phyloP scores from a whole-genome alignment of 768 basidiomycete genomes.

The Boletus speciosus region DNA sequence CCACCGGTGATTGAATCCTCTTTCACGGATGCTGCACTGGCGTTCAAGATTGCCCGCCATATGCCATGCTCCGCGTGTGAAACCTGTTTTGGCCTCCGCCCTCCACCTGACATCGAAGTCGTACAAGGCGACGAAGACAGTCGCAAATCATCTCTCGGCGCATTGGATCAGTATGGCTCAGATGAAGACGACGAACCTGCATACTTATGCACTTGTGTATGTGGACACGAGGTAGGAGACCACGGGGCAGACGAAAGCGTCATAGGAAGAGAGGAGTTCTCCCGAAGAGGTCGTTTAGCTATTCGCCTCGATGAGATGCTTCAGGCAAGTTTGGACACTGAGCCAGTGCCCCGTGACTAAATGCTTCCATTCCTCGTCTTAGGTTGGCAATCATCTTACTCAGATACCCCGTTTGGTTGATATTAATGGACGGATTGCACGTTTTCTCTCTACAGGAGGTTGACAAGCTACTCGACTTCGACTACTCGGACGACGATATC shows the following conservation, averaged over 20 bases:
- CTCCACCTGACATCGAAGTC: conserved; percentile 55
- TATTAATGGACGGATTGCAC: conserved; percentile 13
- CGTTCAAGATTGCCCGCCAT: conserved; percentile 83
- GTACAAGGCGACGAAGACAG: conserved; percentile 47
- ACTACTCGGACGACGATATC: conserved; percentile 69
- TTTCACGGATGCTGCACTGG: conserved; percentile 47
- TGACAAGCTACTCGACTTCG: conserved; percentile 75
- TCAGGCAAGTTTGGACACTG: conserved; percentile 46
- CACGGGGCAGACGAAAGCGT: conserved; percentile 64
- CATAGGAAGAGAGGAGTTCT: conserved; percentile 61
- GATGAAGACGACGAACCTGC: conserved; percentile 58
- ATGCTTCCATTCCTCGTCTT: conserved; percentile 10
- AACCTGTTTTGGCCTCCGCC: conserved; percentile 68
- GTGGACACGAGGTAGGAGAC: conserved; percentile 61
- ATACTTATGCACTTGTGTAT: conserved; percentile 62
- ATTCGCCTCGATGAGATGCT: conserved; percentile 78
- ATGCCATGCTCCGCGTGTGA: conserved; percentile 64
- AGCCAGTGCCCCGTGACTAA: conserved; percentile 9
- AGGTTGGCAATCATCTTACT: conserved; percentile 24
- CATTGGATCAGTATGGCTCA: conserved; percentile 64
- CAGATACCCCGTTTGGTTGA: conserved; percentile 6
- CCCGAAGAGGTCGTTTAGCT: conserved; percentile 70
- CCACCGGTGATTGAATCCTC: conserved; percentile 54
- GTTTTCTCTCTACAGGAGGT: conserved; percentile 52
- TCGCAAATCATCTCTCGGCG: conserved; percentile 47